Evolutionary conservation across 2,329 filamentous ascomycete species (phyloP), one percentile per base, ranked within the genome.

Genomic region (Cryphonectria japonica): DNA sequence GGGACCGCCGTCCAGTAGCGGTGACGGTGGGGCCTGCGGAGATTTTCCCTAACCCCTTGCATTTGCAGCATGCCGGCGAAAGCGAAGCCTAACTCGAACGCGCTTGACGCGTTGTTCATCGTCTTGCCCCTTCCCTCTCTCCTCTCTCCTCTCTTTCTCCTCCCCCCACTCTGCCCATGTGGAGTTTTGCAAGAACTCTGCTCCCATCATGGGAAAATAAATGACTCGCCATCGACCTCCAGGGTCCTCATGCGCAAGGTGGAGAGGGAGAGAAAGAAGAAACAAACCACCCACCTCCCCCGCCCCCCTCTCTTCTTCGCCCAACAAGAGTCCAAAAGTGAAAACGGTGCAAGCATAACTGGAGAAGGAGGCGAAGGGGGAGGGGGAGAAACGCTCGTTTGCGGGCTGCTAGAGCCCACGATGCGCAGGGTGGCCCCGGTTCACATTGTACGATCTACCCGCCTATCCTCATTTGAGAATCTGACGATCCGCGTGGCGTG

Each of bases 11-110:
- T 9, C 37, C 26, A 29, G 9, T 16, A 37, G 34, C 34, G 60
- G 60, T 39, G 60, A 62, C 60, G 22, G 34, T 37, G 34, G 37
- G 9, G 37, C 37, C 37, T 39, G 39, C 61, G 61, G 61, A 64
- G 61, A 64, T 64, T 64, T 64, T 64, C 61, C 9, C 61, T 29
- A 64, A n/a, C 61, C 61, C 61, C 61, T 64, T 64, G 61, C 61
- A 64, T 64, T 64, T 64, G 61, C 61, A 64, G 61, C 61, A 64
- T 46, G 61, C 61, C 61, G 61, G 61, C 61, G 61, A 64, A 39
- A 64, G 61, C 61, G 61, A 64, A 64, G 19, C 13, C 60, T 62
- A 62, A 16, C 61, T 29, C 14, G 37, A 64, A 29, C 37, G 61
- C 61, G 61, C 61, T 41, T 64, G 61, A 64, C 32, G 60, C 61